Evolutionary conservation across 108 stramenopile genomes (phyloP).

Genomic region (Nitzschia sp.): DNA sequence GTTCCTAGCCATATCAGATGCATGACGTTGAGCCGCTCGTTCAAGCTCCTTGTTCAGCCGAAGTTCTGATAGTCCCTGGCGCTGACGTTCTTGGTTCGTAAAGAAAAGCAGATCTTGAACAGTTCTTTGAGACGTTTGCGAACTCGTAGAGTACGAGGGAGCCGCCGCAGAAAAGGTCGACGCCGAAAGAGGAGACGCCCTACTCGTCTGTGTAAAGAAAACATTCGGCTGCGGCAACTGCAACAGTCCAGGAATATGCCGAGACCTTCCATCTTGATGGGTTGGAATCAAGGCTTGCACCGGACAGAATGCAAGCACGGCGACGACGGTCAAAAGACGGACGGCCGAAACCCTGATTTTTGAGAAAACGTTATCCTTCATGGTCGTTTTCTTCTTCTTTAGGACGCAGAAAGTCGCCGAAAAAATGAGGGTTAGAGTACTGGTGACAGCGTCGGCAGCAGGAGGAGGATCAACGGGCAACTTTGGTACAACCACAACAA

Average conservation of each 20-base stretch:
- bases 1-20: conserved; percentile 12
- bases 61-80: background rate
- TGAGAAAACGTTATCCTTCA: background rate
- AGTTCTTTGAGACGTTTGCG: background rate
- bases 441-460: too few relatives aligned
- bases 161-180: background rate
- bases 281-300: background rate
- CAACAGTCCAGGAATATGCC: background rate
- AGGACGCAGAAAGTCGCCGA: too few relatives aligned
- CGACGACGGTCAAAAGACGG: background rate
- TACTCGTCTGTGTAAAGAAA: background rate
- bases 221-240: background rate
- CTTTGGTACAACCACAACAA: too few relatives aligned
- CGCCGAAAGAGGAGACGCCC: background rate
- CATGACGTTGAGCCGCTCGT: conserved; percentile 14
- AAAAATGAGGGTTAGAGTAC: too few relatives aligned
- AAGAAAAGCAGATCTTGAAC: conserved; percentile 5
- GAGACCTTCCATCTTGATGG: background rate
- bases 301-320: background rate
- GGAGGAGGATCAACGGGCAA: too few relatives aligned
- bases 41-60: conserved; percentile 5
- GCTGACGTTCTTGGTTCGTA: background rate
- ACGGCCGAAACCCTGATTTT: background rate
- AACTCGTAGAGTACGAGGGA: background rate
- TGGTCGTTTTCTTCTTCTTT: background rate